A percentile compares a stretch with the other conserved stretches of the same genome.
Conservation (phyloP, 2,329 filamentous ascomycete genomes). For the Claviceps maximensis region DNA sequence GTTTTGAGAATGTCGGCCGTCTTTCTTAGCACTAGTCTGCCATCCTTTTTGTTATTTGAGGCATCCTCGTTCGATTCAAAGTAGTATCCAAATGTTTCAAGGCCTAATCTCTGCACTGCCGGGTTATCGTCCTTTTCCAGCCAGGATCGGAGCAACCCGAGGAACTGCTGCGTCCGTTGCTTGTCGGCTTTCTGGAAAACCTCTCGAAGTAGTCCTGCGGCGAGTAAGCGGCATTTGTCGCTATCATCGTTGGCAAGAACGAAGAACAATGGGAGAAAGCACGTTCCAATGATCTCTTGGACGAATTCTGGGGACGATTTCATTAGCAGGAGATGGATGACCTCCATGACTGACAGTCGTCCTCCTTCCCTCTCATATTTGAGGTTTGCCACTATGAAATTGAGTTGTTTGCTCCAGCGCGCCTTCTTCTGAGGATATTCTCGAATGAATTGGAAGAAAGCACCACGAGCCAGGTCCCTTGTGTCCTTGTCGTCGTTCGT, state of each 20-base stretch:
- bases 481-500: slow-evolving; percentile 86
- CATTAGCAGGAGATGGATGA: slow-evolving; percentile 70
- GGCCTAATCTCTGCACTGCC: slow-evolving; percentile 55
- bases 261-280: slow-evolving; percentile 78
- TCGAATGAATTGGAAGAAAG: slow-evolving; percentile 86
- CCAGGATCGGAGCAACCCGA: slow-evolving; percentile 62
- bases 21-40: slow-evolving; percentile 46
- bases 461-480: slow-evolving; percentile 72
- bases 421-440: slow-evolving; percentile 89
- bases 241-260: slow-evolving; percentile 82
- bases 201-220: slow-evolving; percentile 64
- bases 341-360: slow-evolving; percentile 84
- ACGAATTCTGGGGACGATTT: slow-evolving; percentile 74
- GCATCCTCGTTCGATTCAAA: slow-evolving; percentile 54
- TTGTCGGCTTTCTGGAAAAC: slow-evolving; percentile 67
- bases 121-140: slow-evolving; percentile 60
- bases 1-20: slow-evolving; percentile 40
- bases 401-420: slow-evolving; percentile 77
- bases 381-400: slow-evolving; percentile 80
- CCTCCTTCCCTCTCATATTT: slow-evolving; percentile 83
- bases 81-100: slow-evolving; percentile 74
- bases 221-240: slow-evolving; percentile 70
- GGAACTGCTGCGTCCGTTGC: slow-evolving; percentile 57
- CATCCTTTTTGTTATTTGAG: slow-evolving; percentile 52
- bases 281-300: slow-evolving; percentile 66